Evolutionary conservation across 768 basidiomycete genomes (phyloP), one percentile per base, ranked within the genome.

Genomic region (Leccinum longicurvipes): DNA sequence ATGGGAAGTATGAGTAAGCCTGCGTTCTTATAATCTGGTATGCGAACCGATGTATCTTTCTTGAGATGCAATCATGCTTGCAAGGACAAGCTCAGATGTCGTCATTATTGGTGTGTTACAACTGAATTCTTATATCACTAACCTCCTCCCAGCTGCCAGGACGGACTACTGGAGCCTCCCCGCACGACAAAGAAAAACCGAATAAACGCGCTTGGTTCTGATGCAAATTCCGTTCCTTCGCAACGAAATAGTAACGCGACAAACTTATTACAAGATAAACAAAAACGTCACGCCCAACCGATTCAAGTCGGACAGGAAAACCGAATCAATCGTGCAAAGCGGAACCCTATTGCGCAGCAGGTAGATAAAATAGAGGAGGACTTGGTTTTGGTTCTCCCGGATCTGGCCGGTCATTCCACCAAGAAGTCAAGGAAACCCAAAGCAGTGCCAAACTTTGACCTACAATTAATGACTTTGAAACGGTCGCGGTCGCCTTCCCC

Each of bases 61-160:
- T 10, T 53, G 36, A 91, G 89, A 49, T 93, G 91, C 64, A 88
- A 89, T 61, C 91, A 93, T 61, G 50, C 78, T 21, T 93, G 91
- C 77, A 89, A 87, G 67, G 83, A 91, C 63, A 93, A 91, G 69
- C 72, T 74, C 4, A 77, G 74, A 42, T 93, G 91, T 65, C 81
- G 85, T 24, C 91, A 93, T 73, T 67, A 85, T 32, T 93, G 91
- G 91, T 59, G 75, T 41, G 50, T 60, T 27, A 50, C 14, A 60
- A 59, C 39, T 42, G 46, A 39, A 45, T 24, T 27, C 17, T 23
- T 44, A 9, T 2, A 36, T 51, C 51, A 36, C 61, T 65, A 52
- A 66, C 19, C 50, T 41, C 51, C 47, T 25, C 41, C n/a, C 60
- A 93, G 91, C 66, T 92, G 91, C 62, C 80, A 84, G 34, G 86